Evolutionary conservation across 1,284 basidiomycete genomes (phyloP), one percentile per base, ranked within the genome.

Genomic region (Malassezia globosa): DNA sequence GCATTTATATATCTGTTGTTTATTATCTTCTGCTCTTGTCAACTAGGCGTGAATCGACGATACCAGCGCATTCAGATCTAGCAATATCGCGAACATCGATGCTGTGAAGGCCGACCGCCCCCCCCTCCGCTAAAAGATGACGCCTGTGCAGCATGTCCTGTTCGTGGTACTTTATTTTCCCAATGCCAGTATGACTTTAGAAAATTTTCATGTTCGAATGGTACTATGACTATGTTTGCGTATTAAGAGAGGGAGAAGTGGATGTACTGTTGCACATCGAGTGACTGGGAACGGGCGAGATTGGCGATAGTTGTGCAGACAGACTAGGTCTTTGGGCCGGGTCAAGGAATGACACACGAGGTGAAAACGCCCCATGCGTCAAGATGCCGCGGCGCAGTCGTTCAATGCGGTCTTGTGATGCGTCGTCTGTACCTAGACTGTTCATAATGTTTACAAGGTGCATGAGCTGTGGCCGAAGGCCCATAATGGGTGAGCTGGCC

Each of bases 11-110:
- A 78, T 49, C 73, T 72, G 14, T 72, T 55, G 2, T 76, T 78
- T 56, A 64, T 77, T 19, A 73, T 65, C 4, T 77, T 78, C 61
- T 79, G 77, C 56, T 73, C 74, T 16, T 72, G 76, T 46, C 77
- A 79, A 65, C 43, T 70, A 18, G 61, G 59, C 4, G 65, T 62
- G 6, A 55, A 66, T 41, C 37, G 55, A 44, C 55, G 67, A 36
- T 70, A 70, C 48, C 59, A 56, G 33, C 57, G 67, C 37, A 69
- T 70, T 25, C 58, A 60, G 23, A 43, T 70, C 11, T 52, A 47
- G 35, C n/a, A n/a, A n/a, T n/a, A n/a, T n/a, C n/a, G n/a, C n/a
- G n/a, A n/a, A n/a, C n/a, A 7, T 41, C 23, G n/a, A 26, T 31
- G 16, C 37, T n/a, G 18, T n/a, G 29, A 31, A 31, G 29, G 29